phyloP scores from a whole-genome alignment of 176 grass and related monocot species.

The Poa pratensis region DNA sequence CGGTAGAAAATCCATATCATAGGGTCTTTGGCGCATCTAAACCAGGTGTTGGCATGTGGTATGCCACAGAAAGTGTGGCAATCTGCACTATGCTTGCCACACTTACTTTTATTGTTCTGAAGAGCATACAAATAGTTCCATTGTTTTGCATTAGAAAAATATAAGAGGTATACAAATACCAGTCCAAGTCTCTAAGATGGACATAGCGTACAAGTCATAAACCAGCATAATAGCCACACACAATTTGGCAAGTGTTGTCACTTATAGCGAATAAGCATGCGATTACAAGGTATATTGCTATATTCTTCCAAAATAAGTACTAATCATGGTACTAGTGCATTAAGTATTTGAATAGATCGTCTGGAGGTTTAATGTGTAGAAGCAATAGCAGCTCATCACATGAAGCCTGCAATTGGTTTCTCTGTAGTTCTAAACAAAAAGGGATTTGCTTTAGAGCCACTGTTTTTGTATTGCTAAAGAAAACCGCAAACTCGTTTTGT shows the following conservation, averaged over 20 bases:
- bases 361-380: not conserved
- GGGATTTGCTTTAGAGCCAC: not conserved
- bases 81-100: not conserved
- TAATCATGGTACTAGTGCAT: not conserved
- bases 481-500: not conserved
- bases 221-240: not conserved
- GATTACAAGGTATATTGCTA: not conserved
- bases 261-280: not conserved
- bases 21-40: not conserved
- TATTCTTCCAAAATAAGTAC: not conserved
- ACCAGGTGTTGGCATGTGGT: not conserved
- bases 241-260: conserved; percentile 11
- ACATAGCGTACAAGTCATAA: not conserved
- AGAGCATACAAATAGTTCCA: not conserved
- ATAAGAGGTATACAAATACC: not conserved
- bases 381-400: not conserved
- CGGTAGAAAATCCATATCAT: not conserved
- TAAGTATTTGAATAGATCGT: not conserved
- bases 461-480: not conserved
- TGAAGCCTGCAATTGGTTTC: conserved; percentile 7
- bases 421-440: not conserved
- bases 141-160: not conserved
- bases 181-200: not conserved
- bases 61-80: not conserved
- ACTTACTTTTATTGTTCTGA: not conserved